These are phyloP conservation scores for Beverwykella pulmonaria DNA, from an alignment of 495 filamentous ascomycete species.

Conservation along the genomic window DNA sequence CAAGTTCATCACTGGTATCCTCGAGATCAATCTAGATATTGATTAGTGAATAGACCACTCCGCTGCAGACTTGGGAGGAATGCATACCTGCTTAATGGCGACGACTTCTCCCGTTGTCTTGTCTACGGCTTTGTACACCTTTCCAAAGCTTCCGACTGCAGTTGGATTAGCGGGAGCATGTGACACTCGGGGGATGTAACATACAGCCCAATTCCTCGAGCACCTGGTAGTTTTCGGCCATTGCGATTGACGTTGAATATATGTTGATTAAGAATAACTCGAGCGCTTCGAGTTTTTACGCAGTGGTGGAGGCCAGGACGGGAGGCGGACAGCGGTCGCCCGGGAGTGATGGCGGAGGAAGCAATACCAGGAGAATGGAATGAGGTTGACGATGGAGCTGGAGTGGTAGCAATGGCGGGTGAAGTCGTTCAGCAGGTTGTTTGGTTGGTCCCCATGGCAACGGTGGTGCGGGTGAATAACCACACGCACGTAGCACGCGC, in stretches of 20 bases:
- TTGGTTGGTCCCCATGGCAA: conserved; percentile 8
- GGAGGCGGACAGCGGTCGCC: conserved; percentile 22
- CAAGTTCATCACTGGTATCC: conserved; percentile 95
- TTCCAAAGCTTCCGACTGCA: conserved; percentile 86
- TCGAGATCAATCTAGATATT: conserved; percentile 88
- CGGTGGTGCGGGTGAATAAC: not conserved
- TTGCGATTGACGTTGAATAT: conserved; percentile 41
- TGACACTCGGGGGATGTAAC: not conserved
- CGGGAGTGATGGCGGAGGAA: conserved; percentile 11
- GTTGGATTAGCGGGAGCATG: conserved; percentile 6
- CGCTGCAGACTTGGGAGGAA: not conserved
- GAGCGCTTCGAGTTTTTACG: conserved; percentile 14
- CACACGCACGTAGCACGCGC: conserved; percentile 1
- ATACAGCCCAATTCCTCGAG: conserved; percentile 91
- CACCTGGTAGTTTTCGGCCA: conserved; percentile 82
- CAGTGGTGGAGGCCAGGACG: conserved; percentile 18
- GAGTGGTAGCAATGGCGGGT: conserved; percentile 2
- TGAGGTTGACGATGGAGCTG: conserved; percentile 6
- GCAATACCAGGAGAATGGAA: conserved; percentile 6
- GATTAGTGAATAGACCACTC: too few relatives aligned
- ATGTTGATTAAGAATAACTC: conserved; percentile 14
- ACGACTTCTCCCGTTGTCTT: conserved; percentile 82
- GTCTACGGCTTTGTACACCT: conserved; percentile 94
- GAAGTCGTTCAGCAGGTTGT: not conserved
- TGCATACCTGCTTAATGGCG: conserved; percentile 80